Conservation (phyloP, 1,284 basidiomycete genomes). For the Taiwanofungus camphoratus region DNA sequence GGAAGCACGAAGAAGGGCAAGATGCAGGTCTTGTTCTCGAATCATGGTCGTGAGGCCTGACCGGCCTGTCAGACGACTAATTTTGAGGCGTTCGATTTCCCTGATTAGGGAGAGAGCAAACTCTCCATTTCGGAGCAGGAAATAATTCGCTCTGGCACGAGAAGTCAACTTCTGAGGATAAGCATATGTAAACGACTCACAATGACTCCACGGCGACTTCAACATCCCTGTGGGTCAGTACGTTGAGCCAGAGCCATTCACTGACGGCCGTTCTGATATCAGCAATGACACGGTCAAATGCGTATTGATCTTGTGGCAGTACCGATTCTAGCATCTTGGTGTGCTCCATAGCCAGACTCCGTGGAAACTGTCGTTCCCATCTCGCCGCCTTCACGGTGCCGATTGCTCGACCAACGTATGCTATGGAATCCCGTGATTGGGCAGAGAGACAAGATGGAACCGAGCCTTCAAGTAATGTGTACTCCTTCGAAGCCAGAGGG, state of each 20-base stretch:
- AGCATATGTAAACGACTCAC: constrained; percentile 34
- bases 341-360: constrained; percentile 56
- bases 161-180: constrained; percentile 10
- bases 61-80: constrained; percentile 65
- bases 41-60: constrained; percentile 68
- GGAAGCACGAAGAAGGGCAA: constrained; percentile 75
- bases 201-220: constrained; percentile 70
- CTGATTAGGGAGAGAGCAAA: constrained; percentile 76
- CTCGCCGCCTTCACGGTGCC: constrained; percentile 78
- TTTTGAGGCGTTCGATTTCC: constrained; percentile 76
- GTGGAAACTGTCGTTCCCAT: constrained; percentile 72
- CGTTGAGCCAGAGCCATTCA: constrained; percentile 90
- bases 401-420: constrained; percentile 84
- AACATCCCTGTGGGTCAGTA: constrained; percentile 79
- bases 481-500: constrained; percentile 51
- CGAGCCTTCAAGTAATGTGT: constrained; percentile 51
- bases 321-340: constrained; percentile 59
- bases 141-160: constrained; percentile 69
- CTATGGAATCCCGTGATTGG: constrained; percentile 73
- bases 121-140: constrained; percentile 83
- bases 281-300: constrained; percentile 68
- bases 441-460: constrained; percentile 70
- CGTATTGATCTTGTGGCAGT: constrained; percentile 67
- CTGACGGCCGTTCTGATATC: constrained; percentile 70
- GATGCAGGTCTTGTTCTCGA: constrained; percentile 80